These are phyloP conservation scores for Phyllosticta paracitricarpa DNA, from an alignment of 2,329 filamentous ascomycete genomes.

Conservation along the genomic window DNA sequence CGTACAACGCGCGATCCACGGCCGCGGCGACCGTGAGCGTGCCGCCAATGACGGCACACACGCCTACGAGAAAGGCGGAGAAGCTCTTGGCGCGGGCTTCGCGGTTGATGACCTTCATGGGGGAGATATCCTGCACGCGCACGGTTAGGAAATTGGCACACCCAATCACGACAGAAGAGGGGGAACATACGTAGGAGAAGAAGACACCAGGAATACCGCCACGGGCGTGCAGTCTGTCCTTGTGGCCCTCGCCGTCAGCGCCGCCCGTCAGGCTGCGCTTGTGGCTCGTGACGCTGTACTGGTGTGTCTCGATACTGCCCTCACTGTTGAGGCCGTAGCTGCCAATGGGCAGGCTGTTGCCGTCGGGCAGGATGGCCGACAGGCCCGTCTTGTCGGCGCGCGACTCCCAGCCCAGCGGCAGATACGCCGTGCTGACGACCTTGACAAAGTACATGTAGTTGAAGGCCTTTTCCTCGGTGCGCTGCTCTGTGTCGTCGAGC, in stretches of 20 bases:
- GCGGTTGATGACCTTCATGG: constrained; percentile 98
- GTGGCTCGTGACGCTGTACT: constrained; percentile 96
- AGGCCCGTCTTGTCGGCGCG: constrained; percentile 27
- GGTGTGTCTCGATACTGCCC: constrained; percentile 91
- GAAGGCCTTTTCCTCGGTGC: constrained; percentile 70
- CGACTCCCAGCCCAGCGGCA: constrained; percentile 81
- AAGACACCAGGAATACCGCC: constrained; percentile 96
- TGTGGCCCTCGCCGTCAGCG: constrained; percentile 79
- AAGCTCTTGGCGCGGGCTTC: constrained; percentile 86
- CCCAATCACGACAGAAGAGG: neutral
- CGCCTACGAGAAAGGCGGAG: constrained; percentile 80
- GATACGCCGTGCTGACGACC: constrained; percentile 90
- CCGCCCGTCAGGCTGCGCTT: constrained; percentile 80
- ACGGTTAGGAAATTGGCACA: neutral
- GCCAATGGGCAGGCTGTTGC: constrained; percentile 30
- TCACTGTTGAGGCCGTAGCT: constrained; percentile 46
- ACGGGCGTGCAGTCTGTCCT: constrained; percentile 78
- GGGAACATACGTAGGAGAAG: constrained; percentile 78
- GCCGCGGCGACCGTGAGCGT: constrained; percentile 93
- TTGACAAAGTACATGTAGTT: constrained; percentile 99
- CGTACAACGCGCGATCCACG: constrained; percentile 82
- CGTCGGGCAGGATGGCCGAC: constrained; percentile 13
- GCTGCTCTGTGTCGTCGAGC: constrained; percentile 69
- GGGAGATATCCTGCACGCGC: constrained; percentile 71
- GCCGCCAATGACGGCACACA: constrained; percentile 90